Base-by-base conservation (phyloP, 2,329 filamentous ascomycete genomes). In the Salinomyces thailandicus region DNA sequence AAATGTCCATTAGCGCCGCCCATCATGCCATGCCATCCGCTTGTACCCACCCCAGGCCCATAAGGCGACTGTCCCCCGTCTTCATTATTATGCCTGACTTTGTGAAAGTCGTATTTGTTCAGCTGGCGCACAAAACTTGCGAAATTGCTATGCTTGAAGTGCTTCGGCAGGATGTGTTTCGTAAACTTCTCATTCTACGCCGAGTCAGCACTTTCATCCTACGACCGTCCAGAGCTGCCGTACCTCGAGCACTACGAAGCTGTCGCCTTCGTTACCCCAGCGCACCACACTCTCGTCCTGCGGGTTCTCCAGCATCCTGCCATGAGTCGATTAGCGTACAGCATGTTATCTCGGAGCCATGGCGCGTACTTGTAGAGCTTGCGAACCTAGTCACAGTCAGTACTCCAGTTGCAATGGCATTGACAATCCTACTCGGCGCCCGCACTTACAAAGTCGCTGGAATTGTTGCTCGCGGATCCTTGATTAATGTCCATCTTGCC, bases 201-300 rank as follows among this genome's bases (percentile, higher is more conserved):
- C 30, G 22, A 9, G 22, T 26, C 22, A 26, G 22, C n/a, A 26
- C 22, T 26, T 26, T 26, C 22, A 26, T 26, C 22, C n/a, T 26
- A 8, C n/a, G 22, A 8, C 9, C n/a, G 22, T 14, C 9, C 9
- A 15, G n/a, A 14, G n/a, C 28, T 41, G 38, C 47, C 58, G 43
- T 71, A 95, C 91, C 76, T 98, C 91, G 36, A 96, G 70, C 34
- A 98, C 93, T 40, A 98, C 89, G 57, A 98, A 98, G 50, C 86
- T 94, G 57, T 95, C 85, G 36, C 86, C 87, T 46, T 87, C 81
- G 49, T 93, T 85, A 42, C 87, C 87, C 91, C 91, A 98, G 63
- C 89, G 75, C 33, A 96, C 91, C 43, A 96, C 87, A 43, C 82
- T 81, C 51, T 87, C 79, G 61, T 98, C 93, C 36, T 85, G 80